Evolutionary conservation across 805 yeast genomes (phyloP), one percentile per base, ranked within the genome.

Genomic region (Ogataea saltuana): DNA sequence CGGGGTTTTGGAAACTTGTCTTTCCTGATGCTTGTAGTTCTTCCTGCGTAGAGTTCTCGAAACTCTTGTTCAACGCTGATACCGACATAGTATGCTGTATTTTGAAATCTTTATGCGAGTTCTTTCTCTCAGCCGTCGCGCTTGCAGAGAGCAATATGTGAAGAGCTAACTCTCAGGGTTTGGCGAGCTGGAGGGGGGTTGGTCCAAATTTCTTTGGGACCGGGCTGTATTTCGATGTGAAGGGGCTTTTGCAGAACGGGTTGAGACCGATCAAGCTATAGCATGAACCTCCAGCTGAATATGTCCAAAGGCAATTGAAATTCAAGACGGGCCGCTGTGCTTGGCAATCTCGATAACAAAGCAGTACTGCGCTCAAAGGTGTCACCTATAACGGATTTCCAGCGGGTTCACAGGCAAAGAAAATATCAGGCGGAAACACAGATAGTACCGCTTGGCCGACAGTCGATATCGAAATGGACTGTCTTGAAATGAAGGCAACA

Each of bases 41-140:
- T 10, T 38, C 35, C 11, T 19, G 15, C 6, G 41, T 10, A 13
- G 41, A 13, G 10, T 30, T 28, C 19, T 38, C 41, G n/a, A 38
- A 21, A 6, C 17, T 29, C 12, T 20, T 29, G 30, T 38, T 22
- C 22, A 38, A 21, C 21, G 41, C 16, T 28, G 41, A 38, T 28
- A 38, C 41, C 19, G 41, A 38, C 41, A 38, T 38, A n/a, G 10
- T 35, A 4, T 6, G n/a, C 9, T 22, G 25, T 22, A 10, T 22
- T 10, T 22, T 22, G 9, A 7, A 22, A 10, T 22, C 10, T 7
- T 22, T 7, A 6, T n/a, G 29, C 6, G 29, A 9, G 29, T 8
- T 22, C 11, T 22, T 22, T 22, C 26, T 22, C 26, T 22, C 26
- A 11, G 11, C 26, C 11, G 26, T n/a, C n/a, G n/a, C n/a, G n/a